Conservation (phyloP, 2,329 filamentous ascomycete genomes). For the Paraphaeosphaeria sporulosa region DNA sequence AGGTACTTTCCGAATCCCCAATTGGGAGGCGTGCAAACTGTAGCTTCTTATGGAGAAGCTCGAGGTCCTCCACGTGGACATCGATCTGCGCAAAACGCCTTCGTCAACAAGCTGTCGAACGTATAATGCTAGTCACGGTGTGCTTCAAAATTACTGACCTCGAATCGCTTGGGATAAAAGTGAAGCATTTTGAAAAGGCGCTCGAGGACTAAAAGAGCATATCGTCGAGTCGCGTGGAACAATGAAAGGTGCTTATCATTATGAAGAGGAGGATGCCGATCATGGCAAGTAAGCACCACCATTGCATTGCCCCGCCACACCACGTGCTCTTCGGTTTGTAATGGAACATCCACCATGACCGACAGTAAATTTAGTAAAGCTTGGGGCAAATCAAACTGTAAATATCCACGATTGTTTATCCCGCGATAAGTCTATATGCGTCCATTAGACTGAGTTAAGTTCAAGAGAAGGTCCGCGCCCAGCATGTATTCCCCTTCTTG, state of each 20-base stretch:
- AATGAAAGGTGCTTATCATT: not conserved
- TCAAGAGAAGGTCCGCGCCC: no score
- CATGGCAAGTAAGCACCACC: not conserved
- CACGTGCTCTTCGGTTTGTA: not conserved
- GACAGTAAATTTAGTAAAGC: no score
- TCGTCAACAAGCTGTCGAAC: not conserved
- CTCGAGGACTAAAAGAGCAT: not conserved
- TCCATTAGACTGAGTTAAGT: no score
- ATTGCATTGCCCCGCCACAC: not conserved
- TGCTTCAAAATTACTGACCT: not conserved
- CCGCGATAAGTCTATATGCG: no score
- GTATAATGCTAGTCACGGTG: not conserved
- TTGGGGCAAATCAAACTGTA: no score
- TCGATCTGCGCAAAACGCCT: not conserved
- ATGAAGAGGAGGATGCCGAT: not conserved
- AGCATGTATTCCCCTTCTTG: no score
- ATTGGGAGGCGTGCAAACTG: slow-evolving; percentile 4
- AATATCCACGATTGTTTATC: no score
- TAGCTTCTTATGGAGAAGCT: slow-evolving; percentile 7
- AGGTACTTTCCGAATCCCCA: not conserved
- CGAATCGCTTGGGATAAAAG: not conserved
- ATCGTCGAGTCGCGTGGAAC: not conserved
- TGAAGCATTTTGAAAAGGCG: not conserved
- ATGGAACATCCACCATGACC: not conserved
- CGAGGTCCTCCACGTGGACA: slow-evolving; percentile 1